Evolutionary conservation across 1,139 yeast genomes (phyloP).

Genomic region (Zygosaccharomyces pseudobailii): DNA sequence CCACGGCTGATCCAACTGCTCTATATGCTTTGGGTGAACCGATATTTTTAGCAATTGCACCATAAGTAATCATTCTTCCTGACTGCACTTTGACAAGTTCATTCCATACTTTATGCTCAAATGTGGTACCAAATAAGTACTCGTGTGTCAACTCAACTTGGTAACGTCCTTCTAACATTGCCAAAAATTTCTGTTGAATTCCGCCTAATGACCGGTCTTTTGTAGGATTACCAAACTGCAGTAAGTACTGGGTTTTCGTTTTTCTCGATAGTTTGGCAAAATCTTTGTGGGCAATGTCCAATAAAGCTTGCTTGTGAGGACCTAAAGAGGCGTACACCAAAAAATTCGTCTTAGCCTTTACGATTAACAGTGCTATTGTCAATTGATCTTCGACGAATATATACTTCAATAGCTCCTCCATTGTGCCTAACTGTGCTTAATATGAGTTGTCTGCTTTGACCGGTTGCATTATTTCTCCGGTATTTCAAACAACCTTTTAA

Average conservation of each 20-base stretch:
- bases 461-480: background rate
- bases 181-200: constrained; percentile 3
- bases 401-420: constrained; percentile 12
- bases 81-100: constrained; percentile 16
- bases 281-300: constrained; percentile 11
- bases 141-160: constrained; percentile 13
- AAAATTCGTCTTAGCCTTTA: constrained; percentile 9
- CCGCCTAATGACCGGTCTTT: background rate
- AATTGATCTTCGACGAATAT: constrained; percentile 11
- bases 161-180: constrained; percentile 4
- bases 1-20: constrained; percentile 30
- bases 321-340: constrained; percentile 23
- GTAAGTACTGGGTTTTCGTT: constrained; percentile 9
- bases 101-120: constrained; percentile 28
- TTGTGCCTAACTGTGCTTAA: too few species aligned
- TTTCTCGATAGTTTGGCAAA: constrained; percentile 14
- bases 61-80: constrained; percentile 22
- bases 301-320: constrained; percentile 10
- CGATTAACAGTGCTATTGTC: constrained; percentile 13
- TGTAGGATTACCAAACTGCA: background rate
- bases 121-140: constrained; percentile 26
- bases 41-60: constrained; percentile 19
- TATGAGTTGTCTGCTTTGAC: too few species aligned
- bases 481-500: too few species aligned
- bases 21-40: constrained; percentile 22